Conservation (phyloP, 2,329 filamentous ascomycete species). For the Aspergillus thermomutatus region DNA sequence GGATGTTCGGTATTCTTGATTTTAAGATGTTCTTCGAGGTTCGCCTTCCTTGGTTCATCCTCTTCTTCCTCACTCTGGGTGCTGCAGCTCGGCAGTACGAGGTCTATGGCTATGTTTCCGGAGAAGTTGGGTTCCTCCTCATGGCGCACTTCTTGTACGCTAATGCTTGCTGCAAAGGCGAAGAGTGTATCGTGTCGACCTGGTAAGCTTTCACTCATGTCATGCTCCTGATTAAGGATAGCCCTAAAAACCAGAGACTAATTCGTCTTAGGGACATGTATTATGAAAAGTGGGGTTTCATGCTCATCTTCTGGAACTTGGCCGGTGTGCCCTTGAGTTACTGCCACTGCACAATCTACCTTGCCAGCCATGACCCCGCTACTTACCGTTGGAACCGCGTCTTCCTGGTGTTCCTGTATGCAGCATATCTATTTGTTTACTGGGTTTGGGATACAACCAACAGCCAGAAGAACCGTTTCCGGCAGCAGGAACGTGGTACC, state of each 20-base stretch:
- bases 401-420: conserved; percentile 62
- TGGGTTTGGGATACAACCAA: conserved; percentile 92
- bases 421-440: conserved; percentile 77
- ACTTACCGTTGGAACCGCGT: conserved; percentile 74
- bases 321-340: conserved; percentile 87
- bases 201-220: conserved; percentile 52
- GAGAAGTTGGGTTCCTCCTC: conserved; percentile 78
- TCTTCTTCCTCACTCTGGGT: conserved; percentile 73
- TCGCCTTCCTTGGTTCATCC: conserved; percentile 85
- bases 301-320: conserved; percentile 97
- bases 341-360: conserved; percentile 88
- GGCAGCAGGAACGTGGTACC: conserved; percentile 72
- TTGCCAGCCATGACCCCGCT: conserved; percentile 76
- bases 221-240: background rate
- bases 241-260: background rate
- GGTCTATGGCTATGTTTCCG: conserved; percentile 76
- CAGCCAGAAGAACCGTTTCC: conserved; percentile 91
- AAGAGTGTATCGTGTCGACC: conserved; percentile 84
- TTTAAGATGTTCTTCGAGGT: conserved; percentile 98
- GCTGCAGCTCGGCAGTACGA: conserved; percentile 81
- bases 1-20: conserved; percentile 79
- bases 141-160: conserved; percentile 91
- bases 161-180: conserved; percentile 87
- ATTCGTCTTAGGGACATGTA: conserved; percentile 73
- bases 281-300: conserved; percentile 95